A percentile compares a stretch with the other conserved stretches of the same genome.
phyloP scores from a whole-genome alignment of 768 basidiomycete genomes.

The Suillus variegatus region DNA sequence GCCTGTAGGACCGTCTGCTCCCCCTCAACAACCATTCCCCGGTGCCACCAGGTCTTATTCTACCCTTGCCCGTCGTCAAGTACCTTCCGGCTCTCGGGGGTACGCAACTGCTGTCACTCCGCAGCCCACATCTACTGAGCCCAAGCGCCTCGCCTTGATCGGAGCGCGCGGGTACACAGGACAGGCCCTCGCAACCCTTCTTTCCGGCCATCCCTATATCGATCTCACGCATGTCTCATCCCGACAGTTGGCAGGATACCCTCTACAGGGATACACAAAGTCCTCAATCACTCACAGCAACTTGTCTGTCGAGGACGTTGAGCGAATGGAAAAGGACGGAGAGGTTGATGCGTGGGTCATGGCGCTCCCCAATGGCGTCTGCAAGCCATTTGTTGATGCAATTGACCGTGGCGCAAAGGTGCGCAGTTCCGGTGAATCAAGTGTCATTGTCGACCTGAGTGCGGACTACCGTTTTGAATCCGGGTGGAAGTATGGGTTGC shows the following conservation, averaged over 20 bases:
- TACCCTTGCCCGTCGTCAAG: conserved; percentile 48
- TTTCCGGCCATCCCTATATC: conserved; percentile 87
- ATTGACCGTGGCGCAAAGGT: conserved; percentile 73
- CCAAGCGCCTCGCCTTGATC: conserved; percentile 92
- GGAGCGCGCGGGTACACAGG: conserved; percentile 97
- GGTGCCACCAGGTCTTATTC: conserved; percentile 58
- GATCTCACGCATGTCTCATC: conserved; percentile 95
- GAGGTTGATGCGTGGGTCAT: conserved; percentile 98
- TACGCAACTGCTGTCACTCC: conserved; percentile 68
- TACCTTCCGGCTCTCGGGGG: conserved; percentile 62
- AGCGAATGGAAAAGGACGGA: conserved; percentile 84
- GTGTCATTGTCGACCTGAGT: conserved; percentile 89
- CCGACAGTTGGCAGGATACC: conserved; percentile 84
- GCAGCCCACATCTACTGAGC: conserved; percentile 50
- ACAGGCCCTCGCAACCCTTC: conserved; percentile 83
- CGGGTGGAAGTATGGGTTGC: conserved; percentile 97
- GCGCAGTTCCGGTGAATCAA: conserved; percentile 49
- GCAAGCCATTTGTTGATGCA: conserved; percentile 96
- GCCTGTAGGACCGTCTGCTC: conserved; percentile 77
- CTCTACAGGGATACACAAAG: conserved; percentile 83
- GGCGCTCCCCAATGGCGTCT: conserved; percentile 97
- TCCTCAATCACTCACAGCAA: conserved; percentile 73
- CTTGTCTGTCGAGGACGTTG: conserved; percentile 75
- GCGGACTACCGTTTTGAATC: conserved; percentile 96
- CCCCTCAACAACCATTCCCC: conserved; percentile 45